Conservation (phyloP, 768 basidiomycete species). For the Amanita polypyramis region DNA sequence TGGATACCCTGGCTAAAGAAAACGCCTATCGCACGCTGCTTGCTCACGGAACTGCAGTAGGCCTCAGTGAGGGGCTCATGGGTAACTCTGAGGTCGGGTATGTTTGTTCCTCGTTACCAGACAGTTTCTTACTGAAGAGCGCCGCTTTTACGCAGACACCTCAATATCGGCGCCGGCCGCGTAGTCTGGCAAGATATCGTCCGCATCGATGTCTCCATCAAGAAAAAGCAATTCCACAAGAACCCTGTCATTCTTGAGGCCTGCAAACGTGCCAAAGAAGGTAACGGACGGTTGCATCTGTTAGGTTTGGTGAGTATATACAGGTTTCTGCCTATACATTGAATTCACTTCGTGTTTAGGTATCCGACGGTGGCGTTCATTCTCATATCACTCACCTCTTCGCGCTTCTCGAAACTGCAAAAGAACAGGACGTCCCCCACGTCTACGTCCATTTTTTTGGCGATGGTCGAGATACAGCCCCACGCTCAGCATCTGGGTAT, state of each 20-base stretch:
- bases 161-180: slow-evolving; percentile 92
- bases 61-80: slow-evolving; percentile 90
- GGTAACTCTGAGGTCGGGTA: slow-evolving; percentile 97
- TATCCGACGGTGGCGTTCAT: slow-evolving; percentile 96
- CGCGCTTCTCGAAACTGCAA: slow-evolving; percentile 85
- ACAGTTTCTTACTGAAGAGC: background rate
- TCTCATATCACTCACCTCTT: slow-evolving; percentile 88
- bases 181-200: slow-evolving; percentile 99
- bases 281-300: slow-evolving; percentile 79
- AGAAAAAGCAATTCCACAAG: slow-evolving; percentile 81
- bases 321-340: slow-evolving; percentile 1
- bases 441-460: slow-evolving; percentile 92
- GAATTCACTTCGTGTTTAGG: slow-evolving; percentile 25
- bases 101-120: slow-evolving; percentile 19
- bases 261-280: slow-evolving; percentile 70
- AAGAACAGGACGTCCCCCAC: slow-evolving; percentile 73
- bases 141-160: slow-evolving; percentile 43
- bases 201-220: slow-evolving; percentile 85
- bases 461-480: slow-evolving; percentile 92
- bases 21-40: slow-evolving; percentile 63
- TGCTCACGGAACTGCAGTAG: slow-evolving; percentile 89
- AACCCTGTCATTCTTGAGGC: slow-evolving; percentile 61
- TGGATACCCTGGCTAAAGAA: slow-evolving; percentile 78
- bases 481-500: slow-evolving; percentile 71
- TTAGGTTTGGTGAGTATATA: slow-evolving; percentile 60